Conservation (phyloP, 371 early-diverging fungal genomes). For the Zopfochytrium polystomum region DNA sequence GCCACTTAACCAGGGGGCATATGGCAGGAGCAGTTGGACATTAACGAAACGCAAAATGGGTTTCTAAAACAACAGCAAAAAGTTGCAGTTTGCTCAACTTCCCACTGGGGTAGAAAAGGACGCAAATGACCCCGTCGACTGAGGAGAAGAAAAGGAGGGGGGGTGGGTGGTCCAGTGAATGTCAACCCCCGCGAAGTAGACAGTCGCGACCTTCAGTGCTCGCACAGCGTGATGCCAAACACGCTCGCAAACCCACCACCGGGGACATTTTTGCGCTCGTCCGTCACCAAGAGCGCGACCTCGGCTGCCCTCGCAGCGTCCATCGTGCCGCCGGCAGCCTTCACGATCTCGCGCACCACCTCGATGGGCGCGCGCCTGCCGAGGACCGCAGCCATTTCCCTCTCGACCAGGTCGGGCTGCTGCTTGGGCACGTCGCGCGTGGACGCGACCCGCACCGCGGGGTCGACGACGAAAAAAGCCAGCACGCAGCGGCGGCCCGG, state of each 20-base stretch:
- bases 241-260: neutral
- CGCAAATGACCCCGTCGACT: too few relatives aligned
- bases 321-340: neutral
- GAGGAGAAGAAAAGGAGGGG: too few relatives aligned
- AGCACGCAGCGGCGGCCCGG: constrained; percentile 54
- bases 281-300: neutral
- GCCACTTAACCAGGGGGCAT: too few relatives aligned
- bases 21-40: too few relatives aligned
- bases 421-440: constrained; percentile 47
- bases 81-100: too few relatives aligned
- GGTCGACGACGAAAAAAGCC: constrained; percentile 52
- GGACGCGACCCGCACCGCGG: constrained; percentile 24
- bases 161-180: too few relatives aligned
- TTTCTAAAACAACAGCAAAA: too few relatives aligned
- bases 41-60: too few relatives aligned
- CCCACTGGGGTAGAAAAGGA: too few relatives aligned
- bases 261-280: neutral
- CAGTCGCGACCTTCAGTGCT: too few relatives aligned
- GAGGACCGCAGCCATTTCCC: neutral
- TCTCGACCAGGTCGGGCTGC: constrained; percentile 28
- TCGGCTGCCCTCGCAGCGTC: neutral
- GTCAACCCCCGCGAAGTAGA: too few relatives aligned
- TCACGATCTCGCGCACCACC: neutral
- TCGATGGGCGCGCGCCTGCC: constrained; percentile 6
- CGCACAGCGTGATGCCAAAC: neutral